A percentile compares a stretch with the other conserved stretches of the same genome.
phyloP scores from a whole-genome alignment of 352 stramenopile species.

The Elongisporangium senticosum region DNA sequence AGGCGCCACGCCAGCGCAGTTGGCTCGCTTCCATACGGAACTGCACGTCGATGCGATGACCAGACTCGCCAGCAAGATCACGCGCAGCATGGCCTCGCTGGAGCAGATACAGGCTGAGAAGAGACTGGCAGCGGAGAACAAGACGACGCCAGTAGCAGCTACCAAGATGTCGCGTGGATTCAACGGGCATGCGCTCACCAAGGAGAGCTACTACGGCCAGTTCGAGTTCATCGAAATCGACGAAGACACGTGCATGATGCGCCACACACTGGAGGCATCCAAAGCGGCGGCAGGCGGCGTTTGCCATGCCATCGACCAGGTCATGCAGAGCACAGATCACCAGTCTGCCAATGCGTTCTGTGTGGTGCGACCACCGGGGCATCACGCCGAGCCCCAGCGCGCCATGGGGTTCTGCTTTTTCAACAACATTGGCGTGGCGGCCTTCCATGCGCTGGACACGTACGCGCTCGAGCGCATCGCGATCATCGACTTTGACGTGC shows the following conservation, averaged over 20 bases:
- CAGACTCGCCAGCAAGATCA: constrained; percentile 49
- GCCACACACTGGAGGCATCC: constrained; percentile 55
- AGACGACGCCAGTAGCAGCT: not conserved
- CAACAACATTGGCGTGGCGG: constrained; percentile 94
- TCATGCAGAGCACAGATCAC: constrained; percentile 20
- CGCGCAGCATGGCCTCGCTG: constrained; percentile 48
- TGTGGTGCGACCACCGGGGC: constrained; percentile 61
- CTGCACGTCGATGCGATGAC: constrained; percentile 51
- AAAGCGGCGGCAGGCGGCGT: constrained; percentile 68
- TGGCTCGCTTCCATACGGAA: constrained; percentile 51
- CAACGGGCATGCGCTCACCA: constrained; percentile 16
- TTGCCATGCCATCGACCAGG: constrained; percentile 65
- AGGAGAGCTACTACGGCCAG: constrained; percentile 47
- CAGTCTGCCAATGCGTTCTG: constrained; percentile 79
- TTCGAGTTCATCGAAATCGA: constrained; percentile 68
- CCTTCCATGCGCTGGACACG: constrained; percentile 86
- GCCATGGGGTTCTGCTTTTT: constrained; percentile 93
- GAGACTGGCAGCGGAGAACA: not conserved
- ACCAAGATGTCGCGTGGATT: constrained; percentile 5
- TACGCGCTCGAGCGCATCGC: constrained; percentile 39
- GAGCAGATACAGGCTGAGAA: constrained; percentile 19
- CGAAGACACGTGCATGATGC: constrained; percentile 63
- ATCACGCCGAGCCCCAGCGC: constrained; percentile 42
- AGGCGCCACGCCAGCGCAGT: constrained; percentile 34
- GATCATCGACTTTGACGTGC: constrained; percentile 76